These are phyloP conservation scores for Phytopythium vexans DNA, from an alignment of 352 stramenopile species.

Conservation along the genomic window DNA sequence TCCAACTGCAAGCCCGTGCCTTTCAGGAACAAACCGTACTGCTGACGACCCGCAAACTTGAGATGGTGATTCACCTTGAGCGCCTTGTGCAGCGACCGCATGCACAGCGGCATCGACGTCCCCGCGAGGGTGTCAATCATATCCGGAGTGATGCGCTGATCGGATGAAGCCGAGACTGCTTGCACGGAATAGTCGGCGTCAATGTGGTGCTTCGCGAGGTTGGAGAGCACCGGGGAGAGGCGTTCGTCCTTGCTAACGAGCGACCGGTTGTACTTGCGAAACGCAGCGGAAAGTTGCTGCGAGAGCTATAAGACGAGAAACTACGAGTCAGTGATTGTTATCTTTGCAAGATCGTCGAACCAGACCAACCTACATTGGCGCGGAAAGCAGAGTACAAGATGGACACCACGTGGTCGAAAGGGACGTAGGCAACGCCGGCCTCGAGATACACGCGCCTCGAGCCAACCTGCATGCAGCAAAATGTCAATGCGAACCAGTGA, in stretches of 20 bases:
- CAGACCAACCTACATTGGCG: slow-evolving; percentile 46
- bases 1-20: slow-evolving; percentile 95
- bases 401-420: slow-evolving; percentile 92
- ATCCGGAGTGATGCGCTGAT: slow-evolving; percentile 80
- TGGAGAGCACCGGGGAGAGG: slow-evolving; percentile 92
- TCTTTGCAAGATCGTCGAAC: background rate
- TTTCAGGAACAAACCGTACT: slow-evolving; percentile 99
- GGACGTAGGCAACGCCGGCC: slow-evolving; percentile 94
- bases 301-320: slow-evolving; percentile 59
- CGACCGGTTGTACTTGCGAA: slow-evolving; percentile 86
- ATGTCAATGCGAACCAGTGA: background rate
- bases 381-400: slow-evolving; percentile 94
- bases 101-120: slow-evolving; percentile 97
- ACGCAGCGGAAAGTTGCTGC: slow-evolving; percentile 87
- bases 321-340: slow-evolving; percentile 3
- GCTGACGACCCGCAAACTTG: slow-evolving; percentile 95
- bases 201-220: slow-evolving; percentile 96
- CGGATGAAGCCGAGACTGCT: slow-evolving; percentile 24
- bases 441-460: slow-evolving; percentile 93
- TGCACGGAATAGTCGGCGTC: slow-evolving; percentile 84
- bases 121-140: slow-evolving; percentile 90
- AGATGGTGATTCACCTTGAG: slow-evolving; percentile 96
- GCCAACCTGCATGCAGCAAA: slow-evolving; percentile 28
- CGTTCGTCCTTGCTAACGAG: slow-evolving; percentile 91
- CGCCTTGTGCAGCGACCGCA: slow-evolving; percentile 93